Evolutionary conservation across 78 protist species (phyloP).

Genomic region (Speleostelium caveatum): DNA sequence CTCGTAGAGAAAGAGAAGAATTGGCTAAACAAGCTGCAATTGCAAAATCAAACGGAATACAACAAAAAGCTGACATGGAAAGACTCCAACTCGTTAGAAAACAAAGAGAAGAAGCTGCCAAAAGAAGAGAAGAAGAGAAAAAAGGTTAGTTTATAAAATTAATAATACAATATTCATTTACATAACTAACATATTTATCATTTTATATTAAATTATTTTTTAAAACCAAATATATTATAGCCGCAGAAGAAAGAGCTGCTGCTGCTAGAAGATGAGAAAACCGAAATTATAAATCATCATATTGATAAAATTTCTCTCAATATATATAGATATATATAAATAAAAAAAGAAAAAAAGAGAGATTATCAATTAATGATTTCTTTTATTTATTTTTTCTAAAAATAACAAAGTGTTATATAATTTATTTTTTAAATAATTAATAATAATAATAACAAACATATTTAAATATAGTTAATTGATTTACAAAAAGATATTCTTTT

Average conservation of each 20-base stretch:
- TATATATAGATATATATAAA: background rate
- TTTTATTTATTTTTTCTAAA: background rate
- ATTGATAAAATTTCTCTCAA: background rate
- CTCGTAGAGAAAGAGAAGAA: slow-evolving; percentile 76
- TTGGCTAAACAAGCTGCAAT: slow-evolving; percentile 31
- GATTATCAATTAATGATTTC: background rate
- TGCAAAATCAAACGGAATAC: slow-evolving; percentile 19
- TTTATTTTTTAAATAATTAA: background rate
- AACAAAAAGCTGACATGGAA: slow-evolving; percentile 56
- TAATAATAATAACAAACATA: no score
- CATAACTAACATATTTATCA: background rate
- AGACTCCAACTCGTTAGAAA: slow-evolving; percentile 57
- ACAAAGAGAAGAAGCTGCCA: slow-evolving; percentile 79
- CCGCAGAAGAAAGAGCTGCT: slow-evolving; percentile 50
- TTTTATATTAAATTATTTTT: background rate
- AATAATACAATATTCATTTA: no score
- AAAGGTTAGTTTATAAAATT: slow-evolving; percentile 8
- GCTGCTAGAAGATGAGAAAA: slow-evolving; percentile 17
- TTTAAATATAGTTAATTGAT: no score
- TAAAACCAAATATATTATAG: slow-evolving; percentile 1
- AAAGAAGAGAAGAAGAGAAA: slow-evolving; percentile 78
- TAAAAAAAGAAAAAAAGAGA: background rate
- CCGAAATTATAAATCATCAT: background rate
- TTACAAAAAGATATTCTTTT: no score
- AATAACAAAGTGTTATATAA: background rate